Percentiles rank a stretch among this genome's conserved stretches.
These are phyloP conservation scores for Blyttiomyces sp. DNA, from an alignment of 371 early-diverging fungal species.

Conservation along the genomic window DNA sequence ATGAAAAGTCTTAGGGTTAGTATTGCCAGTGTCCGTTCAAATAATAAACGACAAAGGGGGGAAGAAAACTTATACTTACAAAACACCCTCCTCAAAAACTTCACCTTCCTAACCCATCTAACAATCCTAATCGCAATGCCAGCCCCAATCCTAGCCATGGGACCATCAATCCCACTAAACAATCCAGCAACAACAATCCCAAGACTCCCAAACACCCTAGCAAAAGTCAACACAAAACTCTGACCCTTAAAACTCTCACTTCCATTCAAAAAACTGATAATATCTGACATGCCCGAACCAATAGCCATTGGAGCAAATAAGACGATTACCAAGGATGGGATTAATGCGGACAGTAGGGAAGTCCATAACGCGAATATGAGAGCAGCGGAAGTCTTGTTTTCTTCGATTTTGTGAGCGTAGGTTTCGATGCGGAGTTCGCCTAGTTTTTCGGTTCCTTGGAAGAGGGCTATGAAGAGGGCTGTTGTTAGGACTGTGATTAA, in stretches of 20 bases:
- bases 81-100: slow-evolving; percentile 5
- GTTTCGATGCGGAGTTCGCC: slow-evolving; percentile 22
- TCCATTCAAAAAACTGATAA: slow-evolving; percentile 38
- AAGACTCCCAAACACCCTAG: slow-evolving; percentile 23
- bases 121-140: slow-evolving; percentile 23
- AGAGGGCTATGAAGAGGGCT: slow-evolving; percentile 17
- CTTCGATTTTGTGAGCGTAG: slow-evolving; percentile 6
- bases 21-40: no score
- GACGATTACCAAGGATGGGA: slow-evolving; percentile 24
- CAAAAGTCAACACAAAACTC: background rate
- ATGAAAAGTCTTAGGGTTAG: no score
- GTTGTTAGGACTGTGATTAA: slow-evolving; percentile 15
- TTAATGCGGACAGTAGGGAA: slow-evolving; percentile 17
- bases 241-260: slow-evolving; percentile 9
- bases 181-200: slow-evolving; percentile 33
- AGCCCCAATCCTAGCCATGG: slow-evolving; percentile 31
- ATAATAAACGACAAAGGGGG: no score
- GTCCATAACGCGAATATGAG: slow-evolving; percentile 26
- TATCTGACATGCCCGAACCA: slow-evolving; percentile 41
- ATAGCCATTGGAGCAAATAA: slow-evolving; percentile 25
- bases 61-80: no score
- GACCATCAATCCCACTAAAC: slow-evolving; percentile 40
- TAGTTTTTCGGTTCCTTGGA: slow-evolving; percentile 23
- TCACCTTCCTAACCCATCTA: background rate
- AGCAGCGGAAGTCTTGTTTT: slow-evolving; percentile 5